A percentile compares a stretch with the other conserved stretches of the same genome.
phyloP scores from a whole-genome alignment of 2,329 filamentous ascomycete genomes.

The Ophiocordyceps camponoti-leonardi region DNA sequence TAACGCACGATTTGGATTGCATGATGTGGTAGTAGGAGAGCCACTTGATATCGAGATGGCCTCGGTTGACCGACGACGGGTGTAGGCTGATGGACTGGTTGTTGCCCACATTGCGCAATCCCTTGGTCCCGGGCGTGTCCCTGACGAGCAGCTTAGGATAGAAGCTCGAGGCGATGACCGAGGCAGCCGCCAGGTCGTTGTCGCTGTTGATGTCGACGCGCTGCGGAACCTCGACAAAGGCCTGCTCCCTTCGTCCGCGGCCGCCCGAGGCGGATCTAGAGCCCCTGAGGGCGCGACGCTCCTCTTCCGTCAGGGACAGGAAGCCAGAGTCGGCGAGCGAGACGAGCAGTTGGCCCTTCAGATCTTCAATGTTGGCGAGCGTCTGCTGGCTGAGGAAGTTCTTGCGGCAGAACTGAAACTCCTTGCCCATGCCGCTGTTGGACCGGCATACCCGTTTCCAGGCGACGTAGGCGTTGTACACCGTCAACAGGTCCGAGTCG shows the following conservation, averaged over 20 bases:
- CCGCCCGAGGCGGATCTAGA: slow-evolving; percentile 40
- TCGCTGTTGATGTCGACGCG: slow-evolving; percentile 59
- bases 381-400: slow-evolving; percentile 87
- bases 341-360: slow-evolving; percentile 80
- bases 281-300: slow-evolving; percentile 51
- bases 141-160: slow-evolving; percentile 82
- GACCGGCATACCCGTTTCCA: slow-evolving; percentile 75
- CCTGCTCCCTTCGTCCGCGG: slow-evolving; percentile 41
- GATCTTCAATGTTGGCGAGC: slow-evolving; percentile 79
- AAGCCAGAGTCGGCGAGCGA: slow-evolving; percentile 77
- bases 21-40: slow-evolving; percentile 95
- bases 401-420: slow-evolving; percentile 84
- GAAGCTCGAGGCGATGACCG: slow-evolving; percentile 84
- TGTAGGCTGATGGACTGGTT: slow-evolving; percentile 82
- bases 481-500: slow-evolving; percentile 81
- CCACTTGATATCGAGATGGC: slow-evolving; percentile 51
- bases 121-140: slow-evolving; percentile 53
- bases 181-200: slow-evolving; percentile 62
- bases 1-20: slow-evolving; percentile 60
- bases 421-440: slow-evolving; percentile 43
- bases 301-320: slow-evolving; percentile 54
- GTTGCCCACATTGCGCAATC: slow-evolving; percentile 80
- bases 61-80: slow-evolving; percentile 77
- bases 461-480: slow-evolving; percentile 81
- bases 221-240: slow-evolving; percentile 69